Evolutionary conservation across 1,139 yeast genomes (phyloP).

Genomic region (Protomyces inundatus): DNA sequence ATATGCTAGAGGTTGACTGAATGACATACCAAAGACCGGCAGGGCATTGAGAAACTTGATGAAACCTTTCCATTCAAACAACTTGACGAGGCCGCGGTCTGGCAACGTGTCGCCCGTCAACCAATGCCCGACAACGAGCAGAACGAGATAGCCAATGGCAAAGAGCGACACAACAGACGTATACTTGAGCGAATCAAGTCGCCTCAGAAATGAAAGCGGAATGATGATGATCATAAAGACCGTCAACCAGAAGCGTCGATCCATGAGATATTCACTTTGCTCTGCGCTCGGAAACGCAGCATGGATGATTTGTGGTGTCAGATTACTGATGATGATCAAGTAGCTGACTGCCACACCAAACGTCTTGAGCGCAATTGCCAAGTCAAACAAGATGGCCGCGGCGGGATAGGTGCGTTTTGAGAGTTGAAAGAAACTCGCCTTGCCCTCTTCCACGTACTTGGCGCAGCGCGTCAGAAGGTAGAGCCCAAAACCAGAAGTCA

Average conservation of each 20-base stretch:
- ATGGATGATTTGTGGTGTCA: conserved; percentile 59
- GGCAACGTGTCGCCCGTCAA: conserved; percentile 47
- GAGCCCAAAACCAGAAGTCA: conserved; percentile 74
- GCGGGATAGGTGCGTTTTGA: conserved; percentile 80
- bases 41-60: conserved; percentile 69
- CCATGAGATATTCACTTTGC: conserved; percentile 32
- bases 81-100: conserved; percentile 28
- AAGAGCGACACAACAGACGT: conserved; percentile 79
- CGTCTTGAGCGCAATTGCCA: conserved; percentile 83
- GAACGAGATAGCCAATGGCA: conserved; percentile 70
- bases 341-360: conserved; percentile 84
- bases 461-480: conserved; percentile 73
- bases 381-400: conserved; percentile 74
- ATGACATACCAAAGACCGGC: conserved; percentile 54
- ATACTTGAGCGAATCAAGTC: conserved; percentile 76
- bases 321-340: conserved; percentile 80
- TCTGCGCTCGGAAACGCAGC: conserved; percentile 30
- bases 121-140: conserved; percentile 67
- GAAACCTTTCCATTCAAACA: conserved; percentile 37
- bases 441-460: conserved; percentile 60
- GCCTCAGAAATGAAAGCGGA: conserved; percentile 70
- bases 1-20: neutral
- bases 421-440: conserved; percentile 79
- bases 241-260: conserved; percentile 58
- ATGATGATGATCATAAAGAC: conserved; percentile 55